These are phyloP conservation scores for Eutrema heterophyllum DNA, from an alignment of 345 rosid species.

Conservation along the genomic window DNA sequence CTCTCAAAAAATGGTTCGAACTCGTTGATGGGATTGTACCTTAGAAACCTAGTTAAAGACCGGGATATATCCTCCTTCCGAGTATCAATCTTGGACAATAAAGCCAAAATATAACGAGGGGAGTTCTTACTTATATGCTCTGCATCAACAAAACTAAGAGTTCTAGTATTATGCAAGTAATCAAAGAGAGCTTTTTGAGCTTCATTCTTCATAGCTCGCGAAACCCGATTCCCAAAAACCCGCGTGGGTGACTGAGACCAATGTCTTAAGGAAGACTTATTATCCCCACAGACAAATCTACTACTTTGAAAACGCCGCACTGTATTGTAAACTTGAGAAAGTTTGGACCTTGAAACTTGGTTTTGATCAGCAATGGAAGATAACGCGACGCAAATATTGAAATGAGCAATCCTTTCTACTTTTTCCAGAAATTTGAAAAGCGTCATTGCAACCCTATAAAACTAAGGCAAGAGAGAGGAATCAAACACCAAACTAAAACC, in stretches of 20 bases:
- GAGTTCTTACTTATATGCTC: conserved; percentile 68
- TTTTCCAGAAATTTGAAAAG: background rate
- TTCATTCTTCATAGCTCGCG: conserved; percentile 26
- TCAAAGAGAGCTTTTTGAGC: conserved; percentile 70
- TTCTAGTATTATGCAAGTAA: conserved; percentile 61
- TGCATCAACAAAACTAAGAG: conserved; percentile 52
- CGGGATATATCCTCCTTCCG: conserved; percentile 30
- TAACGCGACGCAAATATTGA: conserved; percentile 17
- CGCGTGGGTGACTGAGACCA: conserved; percentile 31
- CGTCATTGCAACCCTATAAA: background rate
- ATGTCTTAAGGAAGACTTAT: conserved; percentile 19
- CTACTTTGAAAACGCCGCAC: conserved; percentile 33
- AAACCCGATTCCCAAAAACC: conserved; percentile 23
- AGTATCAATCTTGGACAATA: conserved; percentile 36
- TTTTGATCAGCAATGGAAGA: conserved; percentile 30
- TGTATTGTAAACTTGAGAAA: conserved; percentile 21
- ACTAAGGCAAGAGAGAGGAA: conserved; percentile 5
- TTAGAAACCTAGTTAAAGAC: conserved; percentile 45
- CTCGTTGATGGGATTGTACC: conserved; percentile 79
- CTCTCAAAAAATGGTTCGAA: conserved; percentile 90
- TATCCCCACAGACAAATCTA: conserved; percentile 18
- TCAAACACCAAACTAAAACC: background rate
- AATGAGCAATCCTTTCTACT: conserved; percentile 29
- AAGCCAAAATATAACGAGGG: conserved; percentile 39
- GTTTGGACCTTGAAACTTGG: conserved; percentile 14